Evolutionary conservation across 2,329 filamentous ascomycete genomes (phyloP).

Genomic region (Botrytis fabae): DNA sequence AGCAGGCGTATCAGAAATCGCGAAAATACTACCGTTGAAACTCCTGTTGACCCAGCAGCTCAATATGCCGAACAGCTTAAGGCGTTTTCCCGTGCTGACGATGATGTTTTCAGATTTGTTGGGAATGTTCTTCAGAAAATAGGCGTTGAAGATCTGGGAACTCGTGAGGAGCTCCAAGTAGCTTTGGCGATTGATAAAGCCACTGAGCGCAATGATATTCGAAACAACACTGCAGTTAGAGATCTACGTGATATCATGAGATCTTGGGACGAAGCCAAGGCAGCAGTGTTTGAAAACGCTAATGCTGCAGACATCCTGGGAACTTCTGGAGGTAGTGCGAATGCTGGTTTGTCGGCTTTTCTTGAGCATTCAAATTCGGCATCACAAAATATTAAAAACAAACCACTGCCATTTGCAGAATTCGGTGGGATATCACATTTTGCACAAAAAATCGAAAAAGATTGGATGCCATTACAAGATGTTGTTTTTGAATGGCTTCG

Average conservation of each 20-base stretch:
- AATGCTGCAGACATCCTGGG: slow-evolving; percentile 41
- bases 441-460: slow-evolving; percentile 49
- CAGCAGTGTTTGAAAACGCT: slow-evolving; percentile 38
- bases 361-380: slow-evolving; percentile 62
- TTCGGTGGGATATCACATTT: slow-evolving; percentile 54
- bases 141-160: slow-evolving; percentile 39
- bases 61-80: slow-evolving; percentile 56
- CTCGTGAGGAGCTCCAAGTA: slow-evolving; percentile 34
- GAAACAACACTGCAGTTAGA: slow-evolving; percentile 38
- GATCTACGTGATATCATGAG: slow-evolving; percentile 43
- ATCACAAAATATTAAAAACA: slow-evolving; percentile 51
- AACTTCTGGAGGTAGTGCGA: slow-evolving; percentile 36
- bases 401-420: slow-evolving; percentile 51
- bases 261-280: slow-evolving; percentile 45
- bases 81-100: slow-evolving; percentile 35
- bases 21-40: slow-evolving; percentile 52
- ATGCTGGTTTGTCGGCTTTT: slow-evolving; percentile 57
- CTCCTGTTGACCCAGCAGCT: slow-evolving; percentile 52
- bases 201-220: slow-evolving; percentile 28
- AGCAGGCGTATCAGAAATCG: slow-evolving; percentile 66
- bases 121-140: slow-evolving; percentile 35
- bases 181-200: slow-evolving; percentile 30
- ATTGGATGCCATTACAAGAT: slow-evolving; percentile 57
- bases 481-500: slow-evolving; percentile 60
- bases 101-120: slow-evolving; percentile 39